Base-by-base conservation (phyloP, 23 red algal species). In the Pyropia yezoensis region DNA sequence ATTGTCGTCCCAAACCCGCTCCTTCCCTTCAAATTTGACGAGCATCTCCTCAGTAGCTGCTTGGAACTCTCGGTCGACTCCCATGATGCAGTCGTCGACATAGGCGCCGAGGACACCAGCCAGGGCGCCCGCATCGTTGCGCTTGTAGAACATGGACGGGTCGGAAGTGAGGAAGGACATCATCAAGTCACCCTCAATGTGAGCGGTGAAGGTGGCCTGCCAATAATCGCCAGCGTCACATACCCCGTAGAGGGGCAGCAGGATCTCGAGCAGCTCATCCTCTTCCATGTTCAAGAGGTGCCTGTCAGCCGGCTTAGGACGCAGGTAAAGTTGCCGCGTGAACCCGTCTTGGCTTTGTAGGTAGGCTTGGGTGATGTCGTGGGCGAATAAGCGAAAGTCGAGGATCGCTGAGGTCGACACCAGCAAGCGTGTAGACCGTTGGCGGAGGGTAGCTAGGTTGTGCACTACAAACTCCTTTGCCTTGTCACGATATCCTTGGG, bases 151-250 rank as follows among this genome's bases (percentile, higher is more conserved):
- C 30, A 69, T 15, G 39, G 3, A 33, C 23, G 17, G 2, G 34
- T 69, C 65, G 34, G 17, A 51, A 33, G 17, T 57, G 26, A 69
- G 17, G 14, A 39, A 39, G 3, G 65, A 57, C 65, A 69, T 69
- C 14, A 57, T 16, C 15, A 69, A 39, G 7, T 69, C 65, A 14
- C 8, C 23, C 2, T 25, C 26, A 50, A 33, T 33, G 65, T 69
- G 65, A 7, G 45, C 53, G 27, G 18, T 15, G 26, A 69, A 55
- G 15, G 0, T 69, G 0, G 47, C 16, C 6, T 52, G 14, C 65
- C 65, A 69, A 16, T 33, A 39, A 55, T 69, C 65, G 3, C 65
- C 65, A 16, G 65, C 3, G 34, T 69, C 3, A 39, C 65, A 69
- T 6, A 33, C 30, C 2, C 30, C 30, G 30, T 33, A 33, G 30